phyloP scores from a whole-genome alignment of 257 asterid genomes.

The Coffea canephora region DNA sequence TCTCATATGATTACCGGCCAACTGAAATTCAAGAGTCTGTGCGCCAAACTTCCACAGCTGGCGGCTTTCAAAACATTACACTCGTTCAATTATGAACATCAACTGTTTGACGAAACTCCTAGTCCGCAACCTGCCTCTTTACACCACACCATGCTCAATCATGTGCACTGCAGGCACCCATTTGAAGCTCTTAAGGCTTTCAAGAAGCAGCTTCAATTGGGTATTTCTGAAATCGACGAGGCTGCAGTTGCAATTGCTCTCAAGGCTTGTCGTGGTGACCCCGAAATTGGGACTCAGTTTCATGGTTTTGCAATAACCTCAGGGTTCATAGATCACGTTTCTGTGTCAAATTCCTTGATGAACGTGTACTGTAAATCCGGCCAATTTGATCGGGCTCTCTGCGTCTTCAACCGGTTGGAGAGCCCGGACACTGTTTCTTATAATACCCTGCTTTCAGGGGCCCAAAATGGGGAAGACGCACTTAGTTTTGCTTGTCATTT shows the following conservation, averaged over 20 bases:
- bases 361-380: constrained; percentile 63
- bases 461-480: constrained; percentile 51
- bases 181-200: constrained; percentile 54
- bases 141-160: constrained; percentile 62
- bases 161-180: constrained; percentile 41
- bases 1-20: constrained; percentile 44
- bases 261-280: constrained; percentile 57
- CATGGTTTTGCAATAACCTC: constrained; percentile 59
- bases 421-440: constrained; percentile 77
- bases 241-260: constrained; percentile 64
- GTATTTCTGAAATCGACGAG: constrained; percentile 52
- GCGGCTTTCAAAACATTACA: background rate
- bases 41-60: constrained; percentile 16
- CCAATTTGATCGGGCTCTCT: constrained; percentile 39
- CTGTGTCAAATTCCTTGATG: constrained; percentile 83
- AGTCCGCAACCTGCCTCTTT: constrained; percentile 32
- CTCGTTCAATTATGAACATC: constrained; percentile 39
- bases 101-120: constrained; percentile 59
- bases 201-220: constrained; percentile 51
- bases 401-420: constrained; percentile 44
- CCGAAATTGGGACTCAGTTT: constrained; percentile 51
- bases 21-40: constrained; percentile 29
- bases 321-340: constrained; percentile 38
- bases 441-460: constrained; percentile 76
- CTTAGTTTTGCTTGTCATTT: constrained; percentile 51